Evolutionary conservation across 306 rosid species (phyloP).

Genomic region (Cercis canadensis): DNA sequence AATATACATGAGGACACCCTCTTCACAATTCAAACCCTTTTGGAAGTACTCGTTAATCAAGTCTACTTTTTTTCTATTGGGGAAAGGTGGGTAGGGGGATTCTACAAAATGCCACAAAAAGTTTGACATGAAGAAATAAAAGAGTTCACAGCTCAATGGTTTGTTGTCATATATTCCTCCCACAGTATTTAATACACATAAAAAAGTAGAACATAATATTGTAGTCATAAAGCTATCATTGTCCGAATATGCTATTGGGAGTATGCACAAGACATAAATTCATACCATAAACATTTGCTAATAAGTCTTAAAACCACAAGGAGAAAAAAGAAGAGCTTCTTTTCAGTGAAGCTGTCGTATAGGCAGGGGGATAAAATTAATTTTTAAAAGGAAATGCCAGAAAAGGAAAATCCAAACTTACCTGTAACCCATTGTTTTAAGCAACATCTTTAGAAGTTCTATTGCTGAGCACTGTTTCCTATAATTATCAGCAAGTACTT

Average conservation of each 20-base stretch:
- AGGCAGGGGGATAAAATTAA: not conserved
- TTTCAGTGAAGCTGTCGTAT: too few species aligned
- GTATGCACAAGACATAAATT: slow-evolving; percentile 8
- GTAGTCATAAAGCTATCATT: slow-evolving; percentile 1
- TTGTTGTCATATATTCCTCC: not conserved
- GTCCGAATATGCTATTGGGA: slow-evolving; percentile 21
- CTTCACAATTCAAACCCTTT: not conserved
- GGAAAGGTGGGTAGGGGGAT: not conserved
- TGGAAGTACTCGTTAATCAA: not conserved
- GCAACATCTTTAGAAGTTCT: slow-evolving; percentile 87
- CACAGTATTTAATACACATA: too few species aligned
- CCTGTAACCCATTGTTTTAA: slow-evolving; percentile 79
- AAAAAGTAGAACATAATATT: too few species aligned
- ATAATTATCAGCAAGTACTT: slow-evolving; percentile 83
- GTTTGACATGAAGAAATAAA: not conserved
- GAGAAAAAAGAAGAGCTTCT: too few species aligned
- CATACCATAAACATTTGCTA: slow-evolving; percentile 7
- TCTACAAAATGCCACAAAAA: not conserved
- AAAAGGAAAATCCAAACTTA: slow-evolving; percentile 42
- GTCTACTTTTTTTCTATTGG: too few species aligned
- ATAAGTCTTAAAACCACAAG: not conserved
- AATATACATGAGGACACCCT: not conserved
- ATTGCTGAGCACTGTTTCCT: slow-evolving; percentile 82
- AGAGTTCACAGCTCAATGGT: too few species aligned
- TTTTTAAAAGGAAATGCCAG: not conserved